A percentile compares a stretch with the other conserved stretches of the same genome.
phyloP scores from a whole-genome alignment of 2,329 filamentous ascomycete genomes.

The Diaporthe citriasiana region DNA sequence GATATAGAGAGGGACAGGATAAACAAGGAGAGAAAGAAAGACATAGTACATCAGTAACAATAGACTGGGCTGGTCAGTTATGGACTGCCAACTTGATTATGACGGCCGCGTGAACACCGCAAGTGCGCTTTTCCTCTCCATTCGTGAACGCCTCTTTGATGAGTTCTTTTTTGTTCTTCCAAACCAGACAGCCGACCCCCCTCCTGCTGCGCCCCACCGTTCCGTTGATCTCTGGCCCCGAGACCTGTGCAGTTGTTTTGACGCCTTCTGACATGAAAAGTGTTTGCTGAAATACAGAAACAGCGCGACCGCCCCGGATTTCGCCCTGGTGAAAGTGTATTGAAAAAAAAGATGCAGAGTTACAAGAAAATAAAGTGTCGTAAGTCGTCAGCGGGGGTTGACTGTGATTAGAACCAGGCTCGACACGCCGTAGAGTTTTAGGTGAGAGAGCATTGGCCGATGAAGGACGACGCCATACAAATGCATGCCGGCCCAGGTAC shows the following conservation, averaged over 20 bases:
- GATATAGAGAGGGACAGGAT: background rate
- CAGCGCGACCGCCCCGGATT: conserved; percentile 3
- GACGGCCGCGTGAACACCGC: conserved; percentile 23
- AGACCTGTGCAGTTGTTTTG: conserved; percentile 27
- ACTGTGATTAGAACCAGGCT: conserved; percentile 5
- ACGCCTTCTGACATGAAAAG: conserved; percentile 25
- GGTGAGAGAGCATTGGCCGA: background rate
- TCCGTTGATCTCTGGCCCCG: conserved; percentile 22
- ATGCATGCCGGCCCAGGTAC: background rate
- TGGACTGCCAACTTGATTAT: conserved; percentile 32
- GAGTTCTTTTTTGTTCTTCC: conserved; percentile 32
- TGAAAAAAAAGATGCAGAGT: conserved; percentile 21
- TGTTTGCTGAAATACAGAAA: conserved; percentile 20
- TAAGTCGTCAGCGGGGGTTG: conserved; percentile 31
- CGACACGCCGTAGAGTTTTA: conserved; percentile 20
- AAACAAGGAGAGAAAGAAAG: background rate
- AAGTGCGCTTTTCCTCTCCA: conserved; percentile 18
- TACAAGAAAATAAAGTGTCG: conserved; percentile 33
- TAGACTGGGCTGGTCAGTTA: conserved; percentile 3
- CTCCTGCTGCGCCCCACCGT: conserved; percentile 22
- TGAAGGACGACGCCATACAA: background rate
- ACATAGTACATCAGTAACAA: conserved; percentile 31
- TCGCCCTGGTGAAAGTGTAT: background rate
- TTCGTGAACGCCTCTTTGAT: conserved; percentile 32
- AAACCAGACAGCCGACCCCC: conserved; percentile 25